phyloP scores from a whole-genome alignment of 805 yeast species.

The Groenewaldozyma salmanticensis region DNA sequence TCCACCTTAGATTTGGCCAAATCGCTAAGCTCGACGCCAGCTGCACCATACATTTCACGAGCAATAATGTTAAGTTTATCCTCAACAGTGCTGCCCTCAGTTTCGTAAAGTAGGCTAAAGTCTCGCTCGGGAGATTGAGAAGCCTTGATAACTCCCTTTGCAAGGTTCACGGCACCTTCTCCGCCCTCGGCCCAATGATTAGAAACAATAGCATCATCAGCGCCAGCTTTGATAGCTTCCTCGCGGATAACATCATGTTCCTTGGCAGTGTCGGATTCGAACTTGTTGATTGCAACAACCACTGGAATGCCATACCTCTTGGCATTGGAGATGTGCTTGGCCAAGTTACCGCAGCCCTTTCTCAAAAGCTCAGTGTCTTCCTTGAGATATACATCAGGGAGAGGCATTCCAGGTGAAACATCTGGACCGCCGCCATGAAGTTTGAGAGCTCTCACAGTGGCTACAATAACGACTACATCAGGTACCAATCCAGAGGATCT shows the following conservation, averaged over 20 bases:
- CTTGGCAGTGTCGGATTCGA: conserved; percentile 69
- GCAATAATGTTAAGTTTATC: conserved; percentile 74
- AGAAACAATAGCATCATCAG: conserved; percentile 79
- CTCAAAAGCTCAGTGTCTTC: conserved; percentile 74
- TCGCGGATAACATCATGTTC: conserved; percentile 74
- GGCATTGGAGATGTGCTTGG: conserved; percentile 83
- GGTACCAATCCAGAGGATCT: conserved; percentile 83
- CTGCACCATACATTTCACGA: conserved; percentile 87
- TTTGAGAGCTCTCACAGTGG: conserved; percentile 94
- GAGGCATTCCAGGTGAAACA: conserved; percentile 84
- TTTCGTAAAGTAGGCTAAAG: conserved; percentile 59
- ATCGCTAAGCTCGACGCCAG: conserved; percentile 68
- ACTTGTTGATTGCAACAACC: conserved; percentile 86
- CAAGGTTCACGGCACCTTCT: conserved; percentile 74
- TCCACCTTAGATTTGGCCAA: conserved; percentile 75
- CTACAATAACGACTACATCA: conserved; percentile 86
- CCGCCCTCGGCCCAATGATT: conserved; percentile 98
- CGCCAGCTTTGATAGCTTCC: conserved; percentile 86
- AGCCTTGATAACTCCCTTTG: conserved; percentile 73
- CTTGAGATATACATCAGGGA: conserved; percentile 70
- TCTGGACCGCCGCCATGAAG: conserved; percentile 97
- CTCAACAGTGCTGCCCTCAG: conserved; percentile 58
- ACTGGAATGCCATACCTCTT: conserved; percentile 82
- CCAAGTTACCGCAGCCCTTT: conserved; percentile 77
- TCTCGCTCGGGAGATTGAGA: conserved; percentile 27